Base-by-base conservation (phyloP, 2,329 filamentous ascomycete genomes). In the Aspergillus sp. region DNA sequence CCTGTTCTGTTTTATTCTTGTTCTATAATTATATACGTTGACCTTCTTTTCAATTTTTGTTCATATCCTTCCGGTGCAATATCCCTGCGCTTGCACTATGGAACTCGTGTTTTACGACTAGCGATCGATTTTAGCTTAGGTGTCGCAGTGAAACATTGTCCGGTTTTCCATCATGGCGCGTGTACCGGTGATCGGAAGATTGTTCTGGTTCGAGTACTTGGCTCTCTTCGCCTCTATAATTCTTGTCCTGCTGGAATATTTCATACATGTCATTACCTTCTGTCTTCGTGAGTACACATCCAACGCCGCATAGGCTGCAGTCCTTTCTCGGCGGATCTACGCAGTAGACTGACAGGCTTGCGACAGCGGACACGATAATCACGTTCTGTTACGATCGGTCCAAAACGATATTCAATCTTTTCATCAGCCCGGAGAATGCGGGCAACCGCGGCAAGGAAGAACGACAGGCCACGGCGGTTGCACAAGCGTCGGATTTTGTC, bases 401-500 rank as follows among this genome's bases (percentile, higher is more conserved):
- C 6, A 89, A 92, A 67, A 85, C 87, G 29, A 75, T 96, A 7
- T 98, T 97, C 80, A 93, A 96, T 70, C 80, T 84, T 55, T 84
- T 95, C 51, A 88, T 89, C 0, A 87, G 90, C 3, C 85, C 88
- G 1, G 87, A 88, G 61, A 85, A 87, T 46, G 89, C 87, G 67
- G 85, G 84, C 66, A 87, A 86, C 10, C 86, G 89, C 59, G 85
- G 86, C 61, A 86, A 84, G 70, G 89, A 87, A 70, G 90, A 89
- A 72, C 82, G 85, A 45, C 83, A 92, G 57, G 91, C 91, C 45
- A 84, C 80, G n/a, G 87, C 88, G 9, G 88, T 99, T 59, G 89
- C 92, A 57, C 89, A 95, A 71, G 92, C 94, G 4, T 86, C 90
- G 61, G 95, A 98, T 72, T 98, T 99, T 74, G 87, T 92, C 50